These are phyloP conservation scores for Fusarium piperis DNA, from an alignment of 2,329 filamentous ascomycete species.

Conservation along the genomic window DNA sequence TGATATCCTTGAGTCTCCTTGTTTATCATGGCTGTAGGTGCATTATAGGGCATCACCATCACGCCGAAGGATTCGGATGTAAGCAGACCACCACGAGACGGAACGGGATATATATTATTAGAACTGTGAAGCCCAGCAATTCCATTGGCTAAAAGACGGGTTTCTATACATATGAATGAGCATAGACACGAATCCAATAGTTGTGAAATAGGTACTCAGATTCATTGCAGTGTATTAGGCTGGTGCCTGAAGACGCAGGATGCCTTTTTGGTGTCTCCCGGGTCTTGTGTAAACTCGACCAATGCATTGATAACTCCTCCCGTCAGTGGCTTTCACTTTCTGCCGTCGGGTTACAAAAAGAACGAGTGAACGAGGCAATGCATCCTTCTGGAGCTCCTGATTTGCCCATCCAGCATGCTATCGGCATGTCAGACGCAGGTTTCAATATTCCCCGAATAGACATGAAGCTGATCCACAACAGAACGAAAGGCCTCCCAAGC, in stretches of 20 bases:
- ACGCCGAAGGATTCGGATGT: not conserved
- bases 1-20: not conserved
- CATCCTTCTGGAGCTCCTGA: not conserved
- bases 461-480: not conserved
- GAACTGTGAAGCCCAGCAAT: not conserved
- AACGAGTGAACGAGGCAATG: not conserved
- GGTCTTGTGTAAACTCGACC: not conserved
- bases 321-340: not conserved
- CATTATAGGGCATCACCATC: not conserved
- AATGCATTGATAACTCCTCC: not conserved
- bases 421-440: not conserved
- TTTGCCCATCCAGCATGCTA: not conserved
- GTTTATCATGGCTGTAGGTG: slow-evolving; percentile 3
- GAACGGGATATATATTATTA: not conserved
- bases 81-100: not conserved
- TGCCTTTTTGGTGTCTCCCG: not conserved
- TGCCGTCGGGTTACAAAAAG: not conserved
- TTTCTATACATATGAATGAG: not conserved
- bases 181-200: not conserved
- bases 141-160: not conserved
- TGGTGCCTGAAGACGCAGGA: not conserved
- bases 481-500: not conserved
- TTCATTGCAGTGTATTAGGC: not conserved
- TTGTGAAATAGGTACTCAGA: not conserved
- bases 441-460: not conserved